Evolutionary conservation across 768 basidiomycete species (phyloP), one percentile per base, ranked within the genome.

Genomic region (Naematelia aurantialba): DNA sequence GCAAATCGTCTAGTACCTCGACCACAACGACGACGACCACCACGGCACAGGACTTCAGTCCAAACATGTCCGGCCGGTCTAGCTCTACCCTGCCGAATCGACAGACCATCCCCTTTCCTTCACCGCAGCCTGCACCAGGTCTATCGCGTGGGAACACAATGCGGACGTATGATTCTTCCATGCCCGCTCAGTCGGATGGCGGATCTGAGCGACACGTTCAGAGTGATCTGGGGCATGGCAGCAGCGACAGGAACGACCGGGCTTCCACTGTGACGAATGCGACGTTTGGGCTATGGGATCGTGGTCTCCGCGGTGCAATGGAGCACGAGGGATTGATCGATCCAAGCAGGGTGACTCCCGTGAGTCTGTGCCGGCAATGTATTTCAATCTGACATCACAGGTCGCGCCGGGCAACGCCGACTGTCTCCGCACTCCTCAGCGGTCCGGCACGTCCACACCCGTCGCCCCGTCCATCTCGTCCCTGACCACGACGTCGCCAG

Each of bases 271-370:
- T 24, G 5, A 70, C 68, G 4, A 59, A 31, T 19, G 65, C 56
- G 19, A 69, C 68, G 2, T 70, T 70, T 39, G 68, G 68, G 4
- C 17, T 31, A 17, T 69, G 67, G 67, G 64, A 68, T 59, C 45
- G 44, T n/a, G 58, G 63, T 19, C 34, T 65, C 22, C 44, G 48
- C 50, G 45, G 22, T 25, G 56, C 54, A 29, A 30, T 62, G 52
- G 30, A 52, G 13, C 19, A 29, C 14, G 48, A 27, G 48, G 22
- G 48, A 5, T 17, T 50, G 24, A 39, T 39, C 34, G 17, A 17
- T 17, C 34, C 34, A 39, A 17, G 8, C 34, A 39, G 34, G 17
- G 34, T 17, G 34, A 39, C 8, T 39, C 34, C 34, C 17, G 34
- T 39, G 17, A 39, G 17, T 8, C 17, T 17, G 34, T 39, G 8